A percentile compares a stretch with the other conserved stretches of the same genome.
phyloP scores from a whole-genome alignment of 2,329 filamentous ascomycete genomes.

The Fusarium dlaminii region DNA sequence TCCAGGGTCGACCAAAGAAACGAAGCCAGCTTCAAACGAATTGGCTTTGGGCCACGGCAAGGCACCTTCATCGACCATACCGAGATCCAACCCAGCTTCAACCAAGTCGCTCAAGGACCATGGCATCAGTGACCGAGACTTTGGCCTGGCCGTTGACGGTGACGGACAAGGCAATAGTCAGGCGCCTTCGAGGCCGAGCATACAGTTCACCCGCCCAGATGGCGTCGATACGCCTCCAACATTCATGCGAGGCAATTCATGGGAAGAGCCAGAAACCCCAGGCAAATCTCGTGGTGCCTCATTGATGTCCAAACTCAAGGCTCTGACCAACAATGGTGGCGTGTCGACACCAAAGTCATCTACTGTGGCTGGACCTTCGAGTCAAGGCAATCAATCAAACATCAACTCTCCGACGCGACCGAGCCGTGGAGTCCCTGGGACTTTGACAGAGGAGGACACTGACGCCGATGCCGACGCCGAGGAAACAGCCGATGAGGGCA shows the following conservation, averaged over 20 bases:
- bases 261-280: slow-evolving; percentile 70
- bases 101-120: slow-evolving; percentile 37
- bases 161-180: slow-evolving; percentile 28
- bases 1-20: slow-evolving; percentile 17
- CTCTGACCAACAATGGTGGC: slow-evolving; percentile 67
- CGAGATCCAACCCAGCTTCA: slow-evolving; percentile 35
- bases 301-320: slow-evolving; percentile 82
- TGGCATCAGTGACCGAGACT: slow-evolving; percentile 35
- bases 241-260: slow-evolving; percentile 71
- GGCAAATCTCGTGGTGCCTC: slow-evolving; percentile 69
- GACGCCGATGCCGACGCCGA: slow-evolving; percentile 76
- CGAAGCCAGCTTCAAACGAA: slow-evolving; percentile 15
- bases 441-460: slow-evolving; percentile 60
- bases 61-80: slow-evolving; percentile 24
- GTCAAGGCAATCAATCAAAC: slow-evolving; percentile 53
- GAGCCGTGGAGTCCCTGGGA: slow-evolving; percentile 62
- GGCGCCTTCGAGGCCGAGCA: slow-evolving; percentile 62
- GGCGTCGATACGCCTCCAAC: slow-evolving; percentile 57
- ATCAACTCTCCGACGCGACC: slow-evolving; percentile 60
- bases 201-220: slow-evolving; percentile 76
- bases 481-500: slow-evolving; percentile 81
- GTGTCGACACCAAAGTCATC: slow-evolving; percentile 58
- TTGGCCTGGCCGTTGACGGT: slow-evolving; percentile 11
- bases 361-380: slow-evolving; percentile 40
- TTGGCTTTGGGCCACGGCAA: slow-evolving; percentile 8